A percentile compares a stretch with the other conserved stretches of the same genome.
phyloP scores from a whole-genome alignment of 768 basidiomycete genomes.

The Boletus speciosus region DNA sequence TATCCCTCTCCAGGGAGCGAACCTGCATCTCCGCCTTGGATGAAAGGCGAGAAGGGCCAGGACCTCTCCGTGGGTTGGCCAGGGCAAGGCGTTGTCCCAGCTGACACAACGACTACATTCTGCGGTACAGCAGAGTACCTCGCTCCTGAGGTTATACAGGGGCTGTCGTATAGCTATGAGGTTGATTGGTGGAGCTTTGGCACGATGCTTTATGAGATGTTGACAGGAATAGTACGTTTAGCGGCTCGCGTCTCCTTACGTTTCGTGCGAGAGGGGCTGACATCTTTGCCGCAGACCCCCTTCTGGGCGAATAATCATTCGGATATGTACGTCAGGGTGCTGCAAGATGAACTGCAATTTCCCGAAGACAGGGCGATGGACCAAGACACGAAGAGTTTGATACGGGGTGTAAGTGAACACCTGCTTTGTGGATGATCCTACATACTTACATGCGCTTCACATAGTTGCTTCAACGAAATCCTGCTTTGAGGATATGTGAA shows the following conservation, averaged over 20 bases:
- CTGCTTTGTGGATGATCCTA: background rate
- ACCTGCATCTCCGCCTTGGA: slow-evolving; percentile 71
- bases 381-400: slow-evolving; percentile 90
- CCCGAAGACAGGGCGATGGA: slow-evolving; percentile 92
- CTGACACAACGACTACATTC: slow-evolving; percentile 80
- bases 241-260: slow-evolving; percentile 7
- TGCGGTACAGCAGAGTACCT: slow-evolving; percentile 97
- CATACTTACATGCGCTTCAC: slow-evolving; percentile 11
- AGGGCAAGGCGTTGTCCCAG: slow-evolving; percentile 42
- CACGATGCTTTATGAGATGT: slow-evolving; percentile 96
- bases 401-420: slow-evolving; percentile 76
- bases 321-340: slow-evolving; percentile 90
- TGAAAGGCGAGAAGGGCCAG: slow-evolving; percentile 58
- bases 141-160: slow-evolving; percentile 95
- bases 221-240: slow-evolving; percentile 80
- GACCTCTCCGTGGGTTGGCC: slow-evolving; percentile 59
- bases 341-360: slow-evolving; percentile 87
- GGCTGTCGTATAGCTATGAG: slow-evolving; percentile 85
- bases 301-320: slow-evolving; percentile 92
- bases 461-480: slow-evolving; percentile 90
- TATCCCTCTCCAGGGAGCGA: slow-evolving; percentile 41
- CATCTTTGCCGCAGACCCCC: slow-evolving; percentile 58
- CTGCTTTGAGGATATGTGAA: slow-evolving; percentile 85
- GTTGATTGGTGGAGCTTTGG: slow-evolving; percentile 99
- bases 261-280: slow-evolving; percentile 17